Percentiles rank a stretch among this genome's conserved stretches.
Conservation (phyloP, 2,329 filamentous ascomycete species). For the Sporothrix globosa region DNA sequence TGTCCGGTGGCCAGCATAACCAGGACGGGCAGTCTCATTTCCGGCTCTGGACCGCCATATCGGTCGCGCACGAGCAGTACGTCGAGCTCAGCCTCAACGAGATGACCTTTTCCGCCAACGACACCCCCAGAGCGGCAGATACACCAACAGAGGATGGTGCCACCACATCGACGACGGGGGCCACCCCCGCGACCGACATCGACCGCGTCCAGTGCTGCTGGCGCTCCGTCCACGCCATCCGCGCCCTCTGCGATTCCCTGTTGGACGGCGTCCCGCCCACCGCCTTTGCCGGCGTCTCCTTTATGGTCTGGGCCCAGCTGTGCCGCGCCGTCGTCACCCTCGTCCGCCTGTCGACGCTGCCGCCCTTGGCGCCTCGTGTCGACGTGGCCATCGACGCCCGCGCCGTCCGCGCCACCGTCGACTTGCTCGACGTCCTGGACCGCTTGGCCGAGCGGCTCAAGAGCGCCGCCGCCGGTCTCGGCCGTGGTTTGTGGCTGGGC, state of each 20-base stretch:
- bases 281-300: slow-evolving; percentile 16
- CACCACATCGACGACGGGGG: too few relatives aligned
- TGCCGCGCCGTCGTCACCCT: slow-evolving; percentile 29
- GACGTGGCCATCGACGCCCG: slow-evolving; percentile 43
- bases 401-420: slow-evolving; percentile 41
- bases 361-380: slow-evolving; percentile 39
- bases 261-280: slow-evolving; percentile 21
- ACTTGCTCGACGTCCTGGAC: slow-evolving; percentile 42
- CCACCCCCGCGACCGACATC: neutral
- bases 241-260: slow-evolving; percentile 24
- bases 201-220: slow-evolving; percentile 25
- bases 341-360: slow-evolving; percentile 31
- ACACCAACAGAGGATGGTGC: too few relatives aligned
- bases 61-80: slow-evolving; percentile 14
- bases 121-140: neutral
- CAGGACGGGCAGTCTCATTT: neutral
- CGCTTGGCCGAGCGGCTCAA: slow-evolving; percentile 36
- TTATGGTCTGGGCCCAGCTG: slow-evolving; percentile 30
- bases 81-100: slow-evolving; percentile 27
- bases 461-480: slow-evolving; percentile 5
- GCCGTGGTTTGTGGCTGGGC: neutral
- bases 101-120: slow-evolving; percentile 21
- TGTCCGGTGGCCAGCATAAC: neutral
- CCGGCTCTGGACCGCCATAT: neutral
- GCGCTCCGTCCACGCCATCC: slow-evolving; percentile 31